These are phyloP conservation scores for Lactifluus pinguis DNA, from an alignment of 768 basidiomycete species.

Conservation along the genomic window DNA sequence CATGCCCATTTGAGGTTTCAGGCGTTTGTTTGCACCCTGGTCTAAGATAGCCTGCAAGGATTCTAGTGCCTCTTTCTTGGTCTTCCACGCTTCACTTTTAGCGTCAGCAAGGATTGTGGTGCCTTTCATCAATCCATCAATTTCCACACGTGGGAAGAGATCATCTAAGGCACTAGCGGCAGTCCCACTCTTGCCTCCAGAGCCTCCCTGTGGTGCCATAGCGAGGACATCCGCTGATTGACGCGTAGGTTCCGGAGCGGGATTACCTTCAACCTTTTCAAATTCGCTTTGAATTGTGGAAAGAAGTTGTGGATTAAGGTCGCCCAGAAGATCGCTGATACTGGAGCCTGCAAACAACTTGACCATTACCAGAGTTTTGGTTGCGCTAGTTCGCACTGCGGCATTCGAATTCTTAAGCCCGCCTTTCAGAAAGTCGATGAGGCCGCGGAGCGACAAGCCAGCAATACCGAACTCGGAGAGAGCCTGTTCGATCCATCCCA, in stretches of 20 bases:
- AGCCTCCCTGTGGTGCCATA: slow-evolving; percentile 34
- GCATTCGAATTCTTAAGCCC: slow-evolving; percentile 92
- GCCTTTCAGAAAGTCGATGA: slow-evolving; percentile 87
- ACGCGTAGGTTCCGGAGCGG: slow-evolving; percentile 70
- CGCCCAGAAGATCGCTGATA: slow-evolving; percentile 87
- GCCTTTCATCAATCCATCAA: slow-evolving; percentile 77
- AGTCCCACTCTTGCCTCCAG: slow-evolving; percentile 34
- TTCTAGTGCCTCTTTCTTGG: slow-evolving; percentile 92
- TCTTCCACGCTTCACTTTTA: slow-evolving; percentile 95
- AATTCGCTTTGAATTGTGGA: slow-evolving; percentile 88
- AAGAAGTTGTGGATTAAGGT: slow-evolving; percentile 88
- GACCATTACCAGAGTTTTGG: slow-evolving; percentile 84
- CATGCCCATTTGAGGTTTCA: slow-evolving; percentile 85
- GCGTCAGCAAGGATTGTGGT: slow-evolving; percentile 75
- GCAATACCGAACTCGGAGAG: slow-evolving; percentile 86
- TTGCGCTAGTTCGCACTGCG: slow-evolving; percentile 85
- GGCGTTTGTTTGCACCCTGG: slow-evolving; percentile 82
- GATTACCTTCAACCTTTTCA: slow-evolving; percentile 76
- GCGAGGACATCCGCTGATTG: slow-evolving; percentile 66
- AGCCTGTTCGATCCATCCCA: slow-evolving; percentile 80
- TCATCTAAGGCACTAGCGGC: slow-evolving; percentile 76
- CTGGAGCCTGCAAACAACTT: slow-evolving; percentile 88
- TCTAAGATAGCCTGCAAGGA: slow-evolving; percentile 74
- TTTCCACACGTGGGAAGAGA: slow-evolving; percentile 89
- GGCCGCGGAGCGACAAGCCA: slow-evolving; percentile 68